Evolutionary conservation across 495 filamentous ascomycete genomes (phyloP), one percentile per base, ranked within the genome.

Genomic region (Aspergillus avenaceus): DNA sequence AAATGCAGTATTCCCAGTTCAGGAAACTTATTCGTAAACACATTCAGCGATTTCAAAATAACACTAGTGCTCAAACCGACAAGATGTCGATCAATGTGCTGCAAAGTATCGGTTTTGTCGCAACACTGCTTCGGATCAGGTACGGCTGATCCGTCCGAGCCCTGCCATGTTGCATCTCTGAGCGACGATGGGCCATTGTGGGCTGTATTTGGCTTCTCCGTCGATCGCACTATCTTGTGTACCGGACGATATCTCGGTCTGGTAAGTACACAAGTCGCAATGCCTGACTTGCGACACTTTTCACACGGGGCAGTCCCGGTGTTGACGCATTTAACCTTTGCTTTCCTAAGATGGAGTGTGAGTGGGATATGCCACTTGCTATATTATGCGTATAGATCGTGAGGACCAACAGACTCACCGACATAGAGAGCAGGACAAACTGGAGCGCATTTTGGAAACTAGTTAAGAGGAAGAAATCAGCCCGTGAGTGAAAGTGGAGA

Each of bases 251-350:
- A 5, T 36, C 12, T 6, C 6, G 41, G 41, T 12, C 41, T 28
- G 2, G 41, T 43, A 9, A 43, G 8, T 26, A n/a, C n/a, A n/a
- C 57, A 56, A 6, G 38, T 50, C 8, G 47, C 7, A 23, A 60
- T 38, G 3, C 49, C 54, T 9, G 49, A 48, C 26, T 50, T 53
- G 12, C 26, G 50, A 14, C 54, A 60, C 36, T 56, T 60, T 44
- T 53, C 46, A 12, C 54, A 60, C 19, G 58, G 54, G 12, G 58
- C 49, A 8, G 23, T 51, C 7, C 58, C 58, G 6, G 45, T 27
- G 32, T 57, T 49, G 5, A 60, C 47, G 29, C 58, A 60, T 45
- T 57, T 60, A 29, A 56, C 51, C 42, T 60, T 60, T 16, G 58
- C 53, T 36, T 47, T 53, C 41, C 54, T 59, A 36, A 7, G n/a